phyloP scores from a whole-genome alignment of 208 protist species.

The Trypanosoma mega region DNA sequence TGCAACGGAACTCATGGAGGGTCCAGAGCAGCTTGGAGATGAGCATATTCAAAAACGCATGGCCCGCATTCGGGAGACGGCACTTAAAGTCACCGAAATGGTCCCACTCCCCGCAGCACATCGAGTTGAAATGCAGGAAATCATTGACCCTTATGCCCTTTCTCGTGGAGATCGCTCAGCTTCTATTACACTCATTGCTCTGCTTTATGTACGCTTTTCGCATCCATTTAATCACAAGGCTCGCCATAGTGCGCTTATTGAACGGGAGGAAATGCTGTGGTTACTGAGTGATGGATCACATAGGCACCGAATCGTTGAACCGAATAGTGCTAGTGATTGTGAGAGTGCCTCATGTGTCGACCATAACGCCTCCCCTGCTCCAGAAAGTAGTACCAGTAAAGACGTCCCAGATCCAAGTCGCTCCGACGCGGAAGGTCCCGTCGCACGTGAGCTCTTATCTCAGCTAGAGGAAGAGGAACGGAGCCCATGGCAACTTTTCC shows the following conservation, averaged over 20 bases:
- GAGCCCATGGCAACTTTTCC: conserved; percentile 87
- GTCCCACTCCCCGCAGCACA: conserved; percentile 25
- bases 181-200: conserved; percentile 67
- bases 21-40: conserved; percentile 31
- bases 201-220: conserved; percentile 87
- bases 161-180: conserved; percentile 59
- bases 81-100: conserved; percentile 29
- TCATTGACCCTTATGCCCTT: conserved; percentile 76
- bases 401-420: too few species aligned
- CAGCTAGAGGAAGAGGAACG: conserved; percentile 81
- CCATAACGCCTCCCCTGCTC: too few species aligned
- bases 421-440: conserved; percentile 16
- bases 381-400: too few species aligned
- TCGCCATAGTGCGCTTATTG: conserved; percentile 54
- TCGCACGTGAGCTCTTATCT: conserved; percentile 28
- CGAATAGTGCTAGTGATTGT: conserved; percentile 5
- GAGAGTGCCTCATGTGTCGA: too few species aligned
- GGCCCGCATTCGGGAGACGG: conserved; percentile 21
- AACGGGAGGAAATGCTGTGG: conserved; percentile 61
- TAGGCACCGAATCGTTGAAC: neutral
- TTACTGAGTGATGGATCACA: conserved; percentile 63
- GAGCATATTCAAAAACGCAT: conserved; percentile 27
- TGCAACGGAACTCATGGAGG: conserved; percentile 76
- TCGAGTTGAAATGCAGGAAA: conserved; percentile 65
- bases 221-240: conserved; percentile 91